Evolutionary conservation across 2,329 filamentous ascomycete genomes (phyloP), one percentile per base, ranked within the genome.

Genomic region (Intubia oerlemansii): DNA sequence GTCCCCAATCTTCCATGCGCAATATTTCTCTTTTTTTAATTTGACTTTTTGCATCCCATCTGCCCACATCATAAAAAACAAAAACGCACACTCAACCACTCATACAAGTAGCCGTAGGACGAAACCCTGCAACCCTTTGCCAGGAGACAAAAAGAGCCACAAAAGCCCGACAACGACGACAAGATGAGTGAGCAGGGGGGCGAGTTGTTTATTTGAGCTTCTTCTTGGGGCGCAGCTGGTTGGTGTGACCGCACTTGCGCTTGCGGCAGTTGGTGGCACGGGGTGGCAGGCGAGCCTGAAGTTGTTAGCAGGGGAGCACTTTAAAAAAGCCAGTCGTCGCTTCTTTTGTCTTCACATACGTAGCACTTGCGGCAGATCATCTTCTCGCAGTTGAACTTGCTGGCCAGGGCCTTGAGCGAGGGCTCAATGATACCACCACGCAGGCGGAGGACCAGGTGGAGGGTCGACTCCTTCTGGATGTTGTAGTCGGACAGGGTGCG

Each of bases 321-420:
- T 13, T 12, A n/a, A 12, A 6, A 7, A 13, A 9, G 33, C 38
- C 17, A 37, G 14, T 20, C 9, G 5, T 15, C 12, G 3, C 12
- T 14, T n/a, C 10, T 16, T 13, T 9, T 28, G 10, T 11, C 11
- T 5, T 5, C 22, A 39, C 37, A 24, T 34, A 39, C 37, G 63
- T 95, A 95, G 78, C 88, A 98, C 79, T 98, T 95, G 70, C 88
- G 85, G 81, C 88, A 95, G 63, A 95, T 92, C 77, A 85, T 85
- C 77, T 40, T 39, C 46, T 95, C 88, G 78, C 85, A 95, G 77
- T 98, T 95, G 74, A 90, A 95, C 72, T 93, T 93, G 67, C 76
- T 84, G 53, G 85, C 85, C 42, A 95, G 75, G 45, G 81, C 85
- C 76, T 95, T 95, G 50, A 95, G 75, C 50, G 84, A 93, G 49